Percentiles rank a stretch among this genome's conserved stretches.
These are phyloP conservation scores for Allium sativum DNA, from an alignment of 106 monocot species.

Conservation along the genomic window DNA sequence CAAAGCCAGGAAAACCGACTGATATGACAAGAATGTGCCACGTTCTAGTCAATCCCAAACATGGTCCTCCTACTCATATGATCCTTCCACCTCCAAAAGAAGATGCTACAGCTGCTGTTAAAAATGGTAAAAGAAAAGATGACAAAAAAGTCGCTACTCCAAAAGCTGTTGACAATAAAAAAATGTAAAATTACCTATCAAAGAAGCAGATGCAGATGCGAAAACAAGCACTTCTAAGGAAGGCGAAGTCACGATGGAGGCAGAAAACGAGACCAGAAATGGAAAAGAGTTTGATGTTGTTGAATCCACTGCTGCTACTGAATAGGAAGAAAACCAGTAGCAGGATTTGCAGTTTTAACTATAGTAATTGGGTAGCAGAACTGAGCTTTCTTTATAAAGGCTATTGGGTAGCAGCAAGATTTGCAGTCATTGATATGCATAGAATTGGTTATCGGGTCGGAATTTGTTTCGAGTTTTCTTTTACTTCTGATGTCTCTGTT, in stretches of 20 bases:
- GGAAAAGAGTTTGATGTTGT: background rate
- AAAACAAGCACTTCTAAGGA: background rate
- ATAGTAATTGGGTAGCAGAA: background rate
- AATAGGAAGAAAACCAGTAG: background rate
- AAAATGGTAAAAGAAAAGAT: conserved; percentile 16
- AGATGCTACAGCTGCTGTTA: conserved; percentile 10
- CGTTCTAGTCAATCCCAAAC: conserved; percentile 50
- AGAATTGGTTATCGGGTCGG: background rate
- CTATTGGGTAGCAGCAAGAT: too few species aligned
- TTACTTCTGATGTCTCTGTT: background rate
- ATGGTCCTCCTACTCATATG: conserved; percentile 66
- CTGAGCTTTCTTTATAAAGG: conserved; percentile 2
- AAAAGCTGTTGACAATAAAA: background rate
- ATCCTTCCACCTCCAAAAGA: conserved; percentile 46
- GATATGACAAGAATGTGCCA: conserved; percentile 69
- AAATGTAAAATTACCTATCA: background rate
- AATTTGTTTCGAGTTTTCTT: background rate
- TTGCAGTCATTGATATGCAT: conserved; percentile 1
- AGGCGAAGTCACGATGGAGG: background rate
- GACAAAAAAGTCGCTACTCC: conserved; percentile 18
- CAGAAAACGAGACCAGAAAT: background rate
- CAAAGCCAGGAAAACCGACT: conserved; percentile 69
- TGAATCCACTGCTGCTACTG: background rate
- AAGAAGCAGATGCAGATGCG: background rate
- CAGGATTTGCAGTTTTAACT: background rate